These are phyloP conservation scores for Tolypocladium cylindrosporum DNA, from an alignment of 2,329 filamentous ascomycete genomes.

Conservation along the genomic window DNA sequence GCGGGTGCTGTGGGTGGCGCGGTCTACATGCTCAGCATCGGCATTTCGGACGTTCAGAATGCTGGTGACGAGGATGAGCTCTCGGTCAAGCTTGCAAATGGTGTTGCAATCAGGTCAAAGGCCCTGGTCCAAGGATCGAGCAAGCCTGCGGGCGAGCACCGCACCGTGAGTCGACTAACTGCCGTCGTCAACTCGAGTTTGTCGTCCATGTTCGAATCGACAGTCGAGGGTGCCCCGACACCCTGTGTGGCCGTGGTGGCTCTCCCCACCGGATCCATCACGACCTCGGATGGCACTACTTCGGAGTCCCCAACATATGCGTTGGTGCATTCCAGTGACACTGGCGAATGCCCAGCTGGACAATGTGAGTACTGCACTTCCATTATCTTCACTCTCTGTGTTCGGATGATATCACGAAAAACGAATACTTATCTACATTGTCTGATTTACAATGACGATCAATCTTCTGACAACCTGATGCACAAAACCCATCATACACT, in stretches of 20 bases:
- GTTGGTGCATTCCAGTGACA: constrained; percentile 76
- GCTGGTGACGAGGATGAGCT: constrained; percentile 17
- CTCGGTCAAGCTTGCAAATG: constrained; percentile 44
- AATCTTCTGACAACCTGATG: constrained; percentile 85
- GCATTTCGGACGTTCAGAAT: constrained; percentile 33
- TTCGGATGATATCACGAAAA: constrained; percentile 70
- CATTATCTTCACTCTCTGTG: constrained; percentile 24
- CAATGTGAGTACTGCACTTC: constrained; percentile 65
- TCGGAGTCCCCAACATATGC: constrained; percentile 43
- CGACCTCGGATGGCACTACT: constrained; percentile 15
- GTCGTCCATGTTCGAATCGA: constrained; percentile 54
- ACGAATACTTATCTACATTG: constrained; percentile 99
- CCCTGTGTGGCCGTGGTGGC: constrained; percentile 66
- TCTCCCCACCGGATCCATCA: constrained; percentile 46
- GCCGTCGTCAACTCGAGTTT: constrained; percentile 61
- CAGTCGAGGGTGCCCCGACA: constrained; percentile 63
- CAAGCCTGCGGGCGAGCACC: constrained; percentile 11
- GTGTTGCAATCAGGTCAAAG: constrained; percentile 44
- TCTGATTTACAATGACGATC: constrained; percentile 88
- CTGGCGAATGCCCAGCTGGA: constrained; percentile 77
- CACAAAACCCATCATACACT: constrained; percentile 20
- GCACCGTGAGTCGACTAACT: constrained; percentile 49
- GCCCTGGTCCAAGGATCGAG: constrained; percentile 38
- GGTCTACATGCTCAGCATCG: constrained; percentile 75
- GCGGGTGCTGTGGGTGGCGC: constrained; percentile 85